Evolutionary conservation across 108 stramenopile species (phyloP).

Genomic region (Aureococcus anophagefferens): DNA sequence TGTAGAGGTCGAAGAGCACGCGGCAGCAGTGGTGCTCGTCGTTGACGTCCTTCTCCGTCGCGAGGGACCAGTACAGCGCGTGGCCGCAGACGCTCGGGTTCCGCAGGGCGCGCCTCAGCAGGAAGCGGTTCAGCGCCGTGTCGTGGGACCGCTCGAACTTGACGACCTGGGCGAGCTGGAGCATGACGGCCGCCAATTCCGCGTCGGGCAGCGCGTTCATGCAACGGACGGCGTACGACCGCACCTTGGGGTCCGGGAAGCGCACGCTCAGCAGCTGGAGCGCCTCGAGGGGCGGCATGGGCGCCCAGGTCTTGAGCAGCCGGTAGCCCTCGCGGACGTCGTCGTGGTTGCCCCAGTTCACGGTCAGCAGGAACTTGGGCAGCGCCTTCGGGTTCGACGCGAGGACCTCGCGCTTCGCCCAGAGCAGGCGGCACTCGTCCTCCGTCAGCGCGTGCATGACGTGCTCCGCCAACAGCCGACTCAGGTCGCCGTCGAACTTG

Average conservation of each 20-base stretch:
- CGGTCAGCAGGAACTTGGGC: conserved; percentile 25
- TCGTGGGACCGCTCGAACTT: conserved; percentile 39
- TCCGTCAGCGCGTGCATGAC: conserved; percentile 7
- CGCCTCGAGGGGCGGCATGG: conserved; percentile 25
- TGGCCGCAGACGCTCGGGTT: conserved; percentile 25
- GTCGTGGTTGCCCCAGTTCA: conserved; percentile 20
- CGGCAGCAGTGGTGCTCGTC: conserved; percentile 23
- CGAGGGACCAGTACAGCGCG: conserved; percentile 36
- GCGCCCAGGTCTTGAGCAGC: conserved; percentile 26
- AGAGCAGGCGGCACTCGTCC: conserved; percentile 22
- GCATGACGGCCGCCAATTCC: conserved; percentile 26
- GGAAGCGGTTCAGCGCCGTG: conserved; percentile 35
- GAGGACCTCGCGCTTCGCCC: conserved; percentile 11
- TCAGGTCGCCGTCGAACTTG: background rate
- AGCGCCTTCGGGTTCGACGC: conserved; percentile 10
- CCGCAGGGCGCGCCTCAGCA: conserved; percentile 31
- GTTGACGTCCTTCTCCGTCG: conserved; percentile 26
- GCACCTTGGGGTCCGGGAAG: conserved; percentile 38
- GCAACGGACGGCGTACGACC: conserved; percentile 28
- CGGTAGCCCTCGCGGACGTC: conserved; percentile 17
- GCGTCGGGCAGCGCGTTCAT: conserved; percentile 27
- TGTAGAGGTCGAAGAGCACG: conserved; percentile 27
- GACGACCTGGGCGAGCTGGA: conserved; percentile 37
- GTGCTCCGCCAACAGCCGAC: conserved; percentile 10
- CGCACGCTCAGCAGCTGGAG: conserved; percentile 33